phyloP scores from a whole-genome alignment of 2,329 filamentous ascomycete species.

The Sarocladiaceae sp. region DNA sequence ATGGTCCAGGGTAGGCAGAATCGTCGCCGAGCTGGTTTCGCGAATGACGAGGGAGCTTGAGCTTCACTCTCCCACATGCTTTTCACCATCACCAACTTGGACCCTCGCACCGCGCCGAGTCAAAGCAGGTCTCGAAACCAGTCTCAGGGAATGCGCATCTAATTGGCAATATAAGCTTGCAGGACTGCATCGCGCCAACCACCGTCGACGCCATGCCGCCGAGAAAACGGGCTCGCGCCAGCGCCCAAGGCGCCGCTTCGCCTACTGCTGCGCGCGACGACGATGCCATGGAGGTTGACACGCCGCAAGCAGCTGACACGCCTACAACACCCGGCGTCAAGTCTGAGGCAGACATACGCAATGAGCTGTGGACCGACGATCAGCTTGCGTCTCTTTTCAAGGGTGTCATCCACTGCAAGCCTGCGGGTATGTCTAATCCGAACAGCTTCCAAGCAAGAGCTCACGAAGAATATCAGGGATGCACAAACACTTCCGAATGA shows the following conservation, averaged over 20 bases:
- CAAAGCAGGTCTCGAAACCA: too few relatives aligned
- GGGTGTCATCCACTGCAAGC: constrained; percentile 89
- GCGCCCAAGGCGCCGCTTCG: constrained; percentile 43
- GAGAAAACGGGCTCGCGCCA: constrained; percentile 57
- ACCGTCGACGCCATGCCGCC: constrained; percentile 55
- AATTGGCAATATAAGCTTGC: too few relatives aligned
- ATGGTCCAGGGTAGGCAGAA: too few relatives aligned
- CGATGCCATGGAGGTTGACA: constrained; percentile 55
- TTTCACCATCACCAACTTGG: too few relatives aligned
- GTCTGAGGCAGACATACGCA: constrained; percentile 19
- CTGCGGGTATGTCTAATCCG: constrained; percentile 59
- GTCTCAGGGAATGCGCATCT: too few relatives aligned
- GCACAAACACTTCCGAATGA: constrained; percentile 91
- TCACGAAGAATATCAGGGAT: constrained; percentile 45
- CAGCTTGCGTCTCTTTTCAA: constrained; percentile 92
- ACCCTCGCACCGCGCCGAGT: too few relatives aligned
- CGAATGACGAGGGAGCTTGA: too few relatives aligned
- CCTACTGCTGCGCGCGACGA: constrained; percentile 47
- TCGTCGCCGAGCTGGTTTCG: too few relatives aligned
- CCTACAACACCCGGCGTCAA: constrained; percentile 14
- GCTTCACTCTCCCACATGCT: too few relatives aligned
- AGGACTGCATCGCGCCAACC: too few relatives aligned
- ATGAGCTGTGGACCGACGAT: constrained; percentile 88
- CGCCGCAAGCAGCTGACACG: constrained; percentile 48
- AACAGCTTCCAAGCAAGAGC: neutral